Percentiles rank a stretch among this genome's conserved stretches.
Conservation (phyloP, 1,284 basidiomycete genomes). For the Moniliophthora roreri region DNA sequence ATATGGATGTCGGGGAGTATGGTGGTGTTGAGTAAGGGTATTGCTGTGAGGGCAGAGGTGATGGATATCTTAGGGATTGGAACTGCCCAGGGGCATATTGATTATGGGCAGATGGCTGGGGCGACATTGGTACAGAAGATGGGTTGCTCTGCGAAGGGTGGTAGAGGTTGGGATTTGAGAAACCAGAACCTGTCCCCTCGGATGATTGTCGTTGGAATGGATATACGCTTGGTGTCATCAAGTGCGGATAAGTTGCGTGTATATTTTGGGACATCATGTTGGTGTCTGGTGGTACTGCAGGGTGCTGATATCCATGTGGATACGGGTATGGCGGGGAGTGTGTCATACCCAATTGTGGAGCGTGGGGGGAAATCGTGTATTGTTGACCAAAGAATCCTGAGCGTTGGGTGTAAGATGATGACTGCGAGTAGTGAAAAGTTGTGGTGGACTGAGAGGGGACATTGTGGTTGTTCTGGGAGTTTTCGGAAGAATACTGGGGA, state of each 20-base stretch:
- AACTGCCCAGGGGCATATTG: slow-evolving; percentile 36
- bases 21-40: slow-evolving; percentile 41
- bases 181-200: slow-evolving; percentile 23
- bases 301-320: slow-evolving; percentile 33
- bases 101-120: slow-evolving; percentile 25
- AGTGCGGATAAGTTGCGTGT: slow-evolving; percentile 29
- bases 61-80: slow-evolving; percentile 40
- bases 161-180: slow-evolving; percentile 24
- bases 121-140: no score
- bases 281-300: slow-evolving; percentile 28
- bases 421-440: slow-evolving; percentile 25
- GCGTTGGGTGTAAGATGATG: slow-evolving; percentile 33
- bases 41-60: slow-evolving; percentile 33
- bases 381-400: slow-evolving; percentile 37
- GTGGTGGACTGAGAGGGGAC: slow-evolving; percentile 17
- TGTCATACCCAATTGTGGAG: background rate
- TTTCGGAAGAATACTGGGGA: slow-evolving; percentile 1
- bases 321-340: slow-evolving; percentile 41
- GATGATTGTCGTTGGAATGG: slow-evolving; percentile 32
- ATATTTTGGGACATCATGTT: slow-evolving; percentile 32
- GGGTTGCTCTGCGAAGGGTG: slow-evolving; percentile 33
- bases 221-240: slow-evolving; percentile 32
- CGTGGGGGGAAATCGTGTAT: slow-evolving; percentile 44
- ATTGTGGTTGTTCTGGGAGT: slow-evolving; percentile 1
- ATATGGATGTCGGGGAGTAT: slow-evolving; percentile 31